phyloP scores from a whole-genome alignment of 176 grass and related monocot species.

The Musa beccarii region DNA sequence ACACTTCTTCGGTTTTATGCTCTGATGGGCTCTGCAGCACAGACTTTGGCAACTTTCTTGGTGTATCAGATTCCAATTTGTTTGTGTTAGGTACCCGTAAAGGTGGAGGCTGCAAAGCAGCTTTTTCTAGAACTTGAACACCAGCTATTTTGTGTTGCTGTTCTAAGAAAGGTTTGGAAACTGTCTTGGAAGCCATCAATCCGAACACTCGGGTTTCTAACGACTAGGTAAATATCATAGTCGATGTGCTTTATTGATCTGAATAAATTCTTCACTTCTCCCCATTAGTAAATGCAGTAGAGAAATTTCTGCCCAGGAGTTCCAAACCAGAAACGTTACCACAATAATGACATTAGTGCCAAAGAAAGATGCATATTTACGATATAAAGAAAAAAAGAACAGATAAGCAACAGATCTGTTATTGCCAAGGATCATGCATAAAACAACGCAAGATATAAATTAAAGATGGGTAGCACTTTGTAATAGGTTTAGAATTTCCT shows the following conservation, averaged over 20 bases:
- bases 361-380: neutral
- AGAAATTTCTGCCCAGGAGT: neutral
- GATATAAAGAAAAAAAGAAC: too few relatives aligned
- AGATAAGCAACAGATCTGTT: too few relatives aligned
- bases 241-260: neutral
- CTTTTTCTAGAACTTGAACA: neutral
- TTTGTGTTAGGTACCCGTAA: neutral
- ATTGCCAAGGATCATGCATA: too few relatives aligned
- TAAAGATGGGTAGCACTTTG: too few relatives aligned
- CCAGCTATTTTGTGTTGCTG: neutral
- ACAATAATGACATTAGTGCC: neutral
- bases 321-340: too few relatives aligned
- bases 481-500: too few relatives aligned
- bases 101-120: conserved; percentile 7
- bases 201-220: neutral
- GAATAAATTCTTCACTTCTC: neutral
- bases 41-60: neutral
- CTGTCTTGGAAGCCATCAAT: conserved; percentile 32
- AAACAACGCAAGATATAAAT: too few relatives aligned
- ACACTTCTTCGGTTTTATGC: conserved; percentile 1
- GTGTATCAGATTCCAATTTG: conserved; percentile 9
- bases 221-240: neutral
- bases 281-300: neutral
- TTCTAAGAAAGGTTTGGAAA: neutral
- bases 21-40: neutral